Percentiles rank a stretch among this genome's conserved stretches.
These are phyloP conservation scores for Fraxinus baroniana DNA, from an alignment of 305 asterid species.

Conservation along the genomic window DNA sequence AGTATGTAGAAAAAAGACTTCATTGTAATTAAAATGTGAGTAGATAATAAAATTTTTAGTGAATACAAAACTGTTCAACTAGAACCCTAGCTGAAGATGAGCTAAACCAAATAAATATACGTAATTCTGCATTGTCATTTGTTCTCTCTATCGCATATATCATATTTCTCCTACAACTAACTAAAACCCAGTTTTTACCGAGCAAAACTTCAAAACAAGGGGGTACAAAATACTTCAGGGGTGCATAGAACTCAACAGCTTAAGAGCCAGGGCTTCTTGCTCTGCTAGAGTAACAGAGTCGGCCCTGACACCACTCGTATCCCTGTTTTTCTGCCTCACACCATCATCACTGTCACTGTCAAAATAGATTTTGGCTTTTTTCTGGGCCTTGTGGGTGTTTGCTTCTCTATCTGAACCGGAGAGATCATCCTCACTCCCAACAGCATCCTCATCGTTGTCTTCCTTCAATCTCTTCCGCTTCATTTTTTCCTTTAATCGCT, in stretches of 20 bases:
- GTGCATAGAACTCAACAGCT: conserved; percentile 74
- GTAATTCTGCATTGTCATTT: neutral
- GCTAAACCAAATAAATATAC: neutral
- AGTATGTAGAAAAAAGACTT: neutral
- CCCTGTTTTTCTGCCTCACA: conserved; percentile 23
- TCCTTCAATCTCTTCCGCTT: conserved; percentile 60
- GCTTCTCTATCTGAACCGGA: conserved; percentile 44
- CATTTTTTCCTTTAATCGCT: conserved; percentile 66
- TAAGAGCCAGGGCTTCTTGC: conserved; percentile 85
- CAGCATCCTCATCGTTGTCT: conserved; percentile 42
- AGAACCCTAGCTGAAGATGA: neutral
- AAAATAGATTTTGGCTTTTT: conserved; percentile 58
- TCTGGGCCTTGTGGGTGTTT: conserved; percentile 25
- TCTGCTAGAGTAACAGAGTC: conserved; percentile 58
- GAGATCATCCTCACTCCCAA: conserved; percentile 32
- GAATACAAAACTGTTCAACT: neutral
- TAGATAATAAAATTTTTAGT: neutral
- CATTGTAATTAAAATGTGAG: neutral
- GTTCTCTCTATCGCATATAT: neutral
- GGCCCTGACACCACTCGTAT: conserved; percentile 6
- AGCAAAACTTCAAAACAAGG: conserved; percentile 4
- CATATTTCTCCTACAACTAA: neutral
- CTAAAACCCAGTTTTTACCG: neutral
- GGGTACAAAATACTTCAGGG: conserved; percentile 22
- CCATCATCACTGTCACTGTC: conserved; percentile 55